Evolutionary conservation across 1,284 basidiomycete genomes (phyloP).

Genomic region (Sporisorium reilianum): DNA sequence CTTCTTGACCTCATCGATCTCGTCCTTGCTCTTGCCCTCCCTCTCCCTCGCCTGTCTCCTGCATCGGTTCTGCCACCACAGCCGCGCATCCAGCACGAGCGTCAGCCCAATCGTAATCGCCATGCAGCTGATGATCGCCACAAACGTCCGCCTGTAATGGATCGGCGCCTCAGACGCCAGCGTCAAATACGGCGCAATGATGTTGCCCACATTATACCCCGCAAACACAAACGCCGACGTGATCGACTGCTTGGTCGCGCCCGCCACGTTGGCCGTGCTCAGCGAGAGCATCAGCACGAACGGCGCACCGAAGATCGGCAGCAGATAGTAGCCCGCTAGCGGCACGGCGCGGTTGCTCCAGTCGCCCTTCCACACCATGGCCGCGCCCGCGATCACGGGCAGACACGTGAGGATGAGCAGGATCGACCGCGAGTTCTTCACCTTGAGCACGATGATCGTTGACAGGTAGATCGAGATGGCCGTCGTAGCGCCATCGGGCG

Average conservation of each 20-base stretch:
- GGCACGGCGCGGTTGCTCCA: constrained; percentile 71
- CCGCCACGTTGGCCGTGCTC: constrained; percentile 71
- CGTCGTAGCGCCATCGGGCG: constrained; percentile 70
- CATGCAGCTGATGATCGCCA: constrained; percentile 70
- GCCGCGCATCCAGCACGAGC: constrained; percentile 29
- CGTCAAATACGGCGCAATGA: constrained; percentile 66
- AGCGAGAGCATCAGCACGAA: constrained; percentile 72
- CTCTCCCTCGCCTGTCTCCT: constrained; percentile 20
- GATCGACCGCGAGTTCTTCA: constrained; percentile 69
- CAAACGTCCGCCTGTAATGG: constrained; percentile 72
- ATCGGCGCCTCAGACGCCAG: constrained; percentile 58
- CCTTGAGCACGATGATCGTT: constrained; percentile 69
- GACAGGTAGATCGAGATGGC: constrained; percentile 71
- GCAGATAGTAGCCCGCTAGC: constrained; percentile 72
- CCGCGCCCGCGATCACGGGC: constrained; percentile 72
- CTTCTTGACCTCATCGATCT: constrained; percentile 37
- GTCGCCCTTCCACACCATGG: constrained; percentile 72
- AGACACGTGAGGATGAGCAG: constrained; percentile 71
- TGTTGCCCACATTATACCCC: constrained; percentile 68
- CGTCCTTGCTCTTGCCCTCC: constrained; percentile 24
- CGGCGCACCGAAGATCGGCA: constrained; percentile 72
- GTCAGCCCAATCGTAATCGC: constrained; percentile 49
- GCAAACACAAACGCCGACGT: constrained; percentile 70
- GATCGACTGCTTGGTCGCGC: constrained; percentile 72
- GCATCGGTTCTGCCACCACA: constrained; percentile 41